Evolutionary conservation across 768 basidiomycete genomes (phyloP), one percentile per base, ranked within the genome.

Genomic region (Steccherinum ochraceum): DNA sequence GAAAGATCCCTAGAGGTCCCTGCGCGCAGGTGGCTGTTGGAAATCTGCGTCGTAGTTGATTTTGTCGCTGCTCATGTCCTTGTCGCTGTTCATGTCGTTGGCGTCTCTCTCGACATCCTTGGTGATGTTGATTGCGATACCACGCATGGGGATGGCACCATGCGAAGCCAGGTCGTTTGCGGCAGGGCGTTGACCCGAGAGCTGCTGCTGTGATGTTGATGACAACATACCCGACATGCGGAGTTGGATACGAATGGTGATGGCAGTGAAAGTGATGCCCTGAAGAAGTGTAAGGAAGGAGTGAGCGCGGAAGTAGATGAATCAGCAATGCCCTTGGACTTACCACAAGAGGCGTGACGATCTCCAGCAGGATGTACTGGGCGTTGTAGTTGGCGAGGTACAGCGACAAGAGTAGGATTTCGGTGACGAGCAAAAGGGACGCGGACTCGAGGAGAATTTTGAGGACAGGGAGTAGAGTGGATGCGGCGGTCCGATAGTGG

Each of bases 261-360:
- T 56, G 12, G 52, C 55, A 41, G 48, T 49, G 55, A 56, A 56
- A n/a, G 55, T 53, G 49, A 56, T 56, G 40, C 55, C 55, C 53
- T 55, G 41, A 5, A 19, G 3, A 5, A 12, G 16, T 16, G 25
- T 20, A 7, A 40, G 10, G n/a, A 24, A 46, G 16, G 16, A 35
- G 3, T 41, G 24, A 20, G 16, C 24, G 41, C 2, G 13, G 10
- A 25, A n/a, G 21, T 12, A 24, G 23, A 39, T 40, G 41, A 30
- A 7, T 5, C 26, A 30, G 13, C n/a, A n/a, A n/a, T n/a, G n/a
- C n/a, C n/a, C n/a, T n/a, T n/a, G n/a, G 4, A 53, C 49, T 3
- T 41, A 55, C 53, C 24, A 56, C 55, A 12, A 56, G 49, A 12
- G 55, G 55, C 2, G 52, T 53, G 40, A 51, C 40, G 11, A 49